Percentiles rank a stretch among this genome's conserved stretches.
Evolutionary conservation across 495 filamentous ascomycete species (phyloP).

Genomic region (Podospora bellae-mahoneyi): DNA sequence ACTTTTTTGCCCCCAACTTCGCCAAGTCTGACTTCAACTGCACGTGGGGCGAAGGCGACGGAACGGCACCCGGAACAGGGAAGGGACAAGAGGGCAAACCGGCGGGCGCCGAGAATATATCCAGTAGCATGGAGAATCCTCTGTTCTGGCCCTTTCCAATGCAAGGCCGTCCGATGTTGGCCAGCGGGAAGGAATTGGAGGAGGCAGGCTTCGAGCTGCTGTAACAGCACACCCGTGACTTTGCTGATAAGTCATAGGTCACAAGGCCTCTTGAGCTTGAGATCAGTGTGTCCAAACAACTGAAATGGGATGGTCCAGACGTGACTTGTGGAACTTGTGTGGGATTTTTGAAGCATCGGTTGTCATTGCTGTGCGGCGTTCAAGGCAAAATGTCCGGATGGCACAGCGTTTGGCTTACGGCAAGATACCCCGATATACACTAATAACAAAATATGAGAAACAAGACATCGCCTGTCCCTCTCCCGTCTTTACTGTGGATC

Average conservation of each 20-base stretch:
- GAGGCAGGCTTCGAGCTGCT: slow-evolving; percentile 45
- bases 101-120: slow-evolving; percentile 15
- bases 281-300: not conserved
- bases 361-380: not conserved
- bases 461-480: not conserved
- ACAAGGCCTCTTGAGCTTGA: not conserved
- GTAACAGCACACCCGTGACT: not conserved
- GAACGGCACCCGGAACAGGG: slow-evolving; percentile 10
- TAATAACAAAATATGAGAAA: not conserved
- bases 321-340: not conserved
- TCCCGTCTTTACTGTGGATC: not conserved
- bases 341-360: not conserved
- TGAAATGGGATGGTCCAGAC: not conserved
- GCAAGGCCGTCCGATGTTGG: slow-evolving; percentile 52
- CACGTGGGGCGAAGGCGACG: slow-evolving; percentile 26
- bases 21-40: slow-evolving; percentile 41
- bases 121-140: slow-evolving; percentile 40
- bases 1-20: slow-evolving; percentile 52
- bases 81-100: not conserved
- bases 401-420: not conserved
- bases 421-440: not conserved
- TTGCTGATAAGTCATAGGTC: not conserved
- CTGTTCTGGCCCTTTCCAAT: slow-evolving; percentile 56
- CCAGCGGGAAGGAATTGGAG: slow-evolving; percentile 40
- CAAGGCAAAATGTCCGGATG: not conserved